These are phyloP conservation scores for Annulohypoxylon truncatum DNA, from an alignment of 2,329 filamentous ascomycete genomes.

Conservation along the genomic window DNA sequence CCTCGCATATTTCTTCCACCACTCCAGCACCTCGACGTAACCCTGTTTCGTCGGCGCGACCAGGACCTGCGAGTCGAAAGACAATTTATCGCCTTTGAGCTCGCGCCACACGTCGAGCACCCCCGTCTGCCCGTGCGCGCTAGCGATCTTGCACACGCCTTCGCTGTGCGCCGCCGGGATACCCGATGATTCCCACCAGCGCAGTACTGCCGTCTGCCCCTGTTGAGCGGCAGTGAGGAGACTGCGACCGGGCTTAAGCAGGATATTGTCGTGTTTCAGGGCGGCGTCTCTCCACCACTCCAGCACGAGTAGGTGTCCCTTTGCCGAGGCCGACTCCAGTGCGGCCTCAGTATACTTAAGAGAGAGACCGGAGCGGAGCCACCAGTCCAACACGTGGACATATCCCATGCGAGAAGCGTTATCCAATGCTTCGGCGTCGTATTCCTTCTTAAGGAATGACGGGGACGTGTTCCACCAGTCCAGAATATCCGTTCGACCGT, in stretches of 20 bases:
- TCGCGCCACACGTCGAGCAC: constrained; percentile 87
- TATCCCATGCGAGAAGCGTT: constrained; percentile 88
- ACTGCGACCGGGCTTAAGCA: constrained; percentile 84
- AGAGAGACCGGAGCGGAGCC: constrained; percentile 80
- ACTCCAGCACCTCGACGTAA: constrained; percentile 85
- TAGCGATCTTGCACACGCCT: constrained; percentile 84
- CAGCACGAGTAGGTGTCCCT: constrained; percentile 85
- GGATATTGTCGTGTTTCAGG: constrained; percentile 66
- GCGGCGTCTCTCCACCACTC: constrained; percentile 91
- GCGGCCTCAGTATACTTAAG: constrained; percentile 88
- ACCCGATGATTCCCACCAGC: constrained; percentile 88
- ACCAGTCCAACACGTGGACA: constrained; percentile 89
- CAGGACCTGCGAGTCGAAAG: constrained; percentile 85
- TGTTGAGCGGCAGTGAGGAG: constrained; percentile 86
- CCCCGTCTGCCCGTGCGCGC: constrained; percentile 83
- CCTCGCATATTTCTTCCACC: constrained; percentile 82
- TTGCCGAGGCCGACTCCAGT: constrained; percentile 86
- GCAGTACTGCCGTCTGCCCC: constrained; percentile 79
- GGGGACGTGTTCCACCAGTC: constrained; percentile 91
- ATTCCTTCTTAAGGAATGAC: constrained; percentile 86
- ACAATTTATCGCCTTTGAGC: constrained; percentile 75
- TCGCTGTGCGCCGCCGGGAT: constrained; percentile 85
- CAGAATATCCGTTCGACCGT: constrained; percentile 84
- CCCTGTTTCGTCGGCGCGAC: constrained; percentile 90
- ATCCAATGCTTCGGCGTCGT: constrained; percentile 86